Evolutionary conservation across 495 filamentous ascomycete genomes (phyloP).

Genomic region (Penicillium maclennaniae): DNA sequence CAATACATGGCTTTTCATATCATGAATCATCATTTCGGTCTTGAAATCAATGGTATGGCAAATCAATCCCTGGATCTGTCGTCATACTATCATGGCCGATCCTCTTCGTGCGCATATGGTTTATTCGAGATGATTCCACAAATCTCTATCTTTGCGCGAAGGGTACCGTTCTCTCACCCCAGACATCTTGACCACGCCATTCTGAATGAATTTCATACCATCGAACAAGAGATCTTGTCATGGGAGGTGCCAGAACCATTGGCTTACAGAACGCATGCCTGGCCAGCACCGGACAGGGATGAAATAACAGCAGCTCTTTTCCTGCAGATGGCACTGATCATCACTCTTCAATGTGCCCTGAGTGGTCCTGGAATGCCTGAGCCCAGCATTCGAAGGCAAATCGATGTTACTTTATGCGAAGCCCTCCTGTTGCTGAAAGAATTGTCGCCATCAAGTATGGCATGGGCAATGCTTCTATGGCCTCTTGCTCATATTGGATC

Average conservation of each 20-base stretch:
- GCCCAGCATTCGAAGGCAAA: neutral
- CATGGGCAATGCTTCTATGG: neutral
- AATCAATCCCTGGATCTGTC: neutral
- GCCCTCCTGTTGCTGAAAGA: neutral
- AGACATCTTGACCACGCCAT: neutral
- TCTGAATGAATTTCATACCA: neutral
- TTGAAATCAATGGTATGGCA: neutral
- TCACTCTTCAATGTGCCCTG: conserved; percentile 1
- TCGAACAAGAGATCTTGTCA: neutral
- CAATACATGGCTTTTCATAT: neutral
- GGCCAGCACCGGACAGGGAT: neutral
- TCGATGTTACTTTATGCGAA: neutral
- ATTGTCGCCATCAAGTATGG: neutral
- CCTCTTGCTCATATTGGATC: neutral
- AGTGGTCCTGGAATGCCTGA: neutral
- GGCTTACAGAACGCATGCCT: neutral
- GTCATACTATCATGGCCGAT: conserved; percentile 1
- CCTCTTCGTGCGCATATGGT: neutral
- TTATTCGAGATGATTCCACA: neutral
- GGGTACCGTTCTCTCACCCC: neutral
- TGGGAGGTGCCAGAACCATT: neutral
- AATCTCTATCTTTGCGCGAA: neutral
- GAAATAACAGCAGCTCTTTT: neutral
- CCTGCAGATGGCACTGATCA: neutral
- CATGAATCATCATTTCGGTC: neutral